Conservation (phyloP, 306 rosid genomes). For the Prunus padus region DNA sequence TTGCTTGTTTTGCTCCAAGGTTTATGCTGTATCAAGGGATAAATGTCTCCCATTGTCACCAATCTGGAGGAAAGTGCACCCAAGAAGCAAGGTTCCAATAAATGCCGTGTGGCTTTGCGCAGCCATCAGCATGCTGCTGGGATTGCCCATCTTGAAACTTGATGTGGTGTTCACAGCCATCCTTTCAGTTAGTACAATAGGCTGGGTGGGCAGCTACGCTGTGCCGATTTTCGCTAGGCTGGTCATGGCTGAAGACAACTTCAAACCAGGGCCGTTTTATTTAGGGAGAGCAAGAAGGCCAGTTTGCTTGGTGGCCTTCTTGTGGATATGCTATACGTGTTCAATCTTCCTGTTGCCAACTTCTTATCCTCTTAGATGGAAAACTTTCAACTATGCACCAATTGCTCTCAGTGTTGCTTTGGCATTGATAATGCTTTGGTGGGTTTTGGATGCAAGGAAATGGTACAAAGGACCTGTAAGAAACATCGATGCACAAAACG, state of each 20-base stretch:
- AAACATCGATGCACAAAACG: slow-evolving; percentile 21
- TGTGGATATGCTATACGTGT: slow-evolving; percentile 29
- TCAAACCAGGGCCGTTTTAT: slow-evolving; percentile 34
- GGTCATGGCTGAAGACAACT: slow-evolving; percentile 26
- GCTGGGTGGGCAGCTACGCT: slow-evolving; percentile 30
- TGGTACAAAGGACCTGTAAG: slow-evolving; percentile 45
- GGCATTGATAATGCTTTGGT: slow-evolving; percentile 26
- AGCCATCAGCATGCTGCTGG: slow-evolving; percentile 22
- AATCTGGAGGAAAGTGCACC: slow-evolving; percentile 26
- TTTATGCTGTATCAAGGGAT: slow-evolving; percentile 30
- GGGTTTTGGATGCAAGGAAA: slow-evolving; percentile 32
- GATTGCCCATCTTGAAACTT: slow-evolving; percentile 30
- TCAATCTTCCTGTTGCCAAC: slow-evolving; percentile 30
- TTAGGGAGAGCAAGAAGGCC: slow-evolving; percentile 30
- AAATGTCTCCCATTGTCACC: slow-evolving; percentile 22
- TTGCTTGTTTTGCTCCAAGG: not conserved
- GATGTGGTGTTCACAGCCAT: slow-evolving; percentile 26
- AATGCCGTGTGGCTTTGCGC: slow-evolving; percentile 35
- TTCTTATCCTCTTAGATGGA: slow-evolving; percentile 17
- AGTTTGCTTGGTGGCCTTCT: slow-evolving; percentile 26
- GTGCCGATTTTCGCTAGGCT: slow-evolving; percentile 31
- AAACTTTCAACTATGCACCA: slow-evolving; percentile 29
- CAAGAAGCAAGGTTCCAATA: slow-evolving; percentile 24
- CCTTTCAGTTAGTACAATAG: slow-evolving; percentile 25
- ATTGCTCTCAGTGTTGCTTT: slow-evolving; percentile 21